A percentile compares a stretch with the other conserved stretches of the same genome.
phyloP scores from a whole-genome alignment of 345 rosid genomes.

The Aethionema arabicum region DNA sequence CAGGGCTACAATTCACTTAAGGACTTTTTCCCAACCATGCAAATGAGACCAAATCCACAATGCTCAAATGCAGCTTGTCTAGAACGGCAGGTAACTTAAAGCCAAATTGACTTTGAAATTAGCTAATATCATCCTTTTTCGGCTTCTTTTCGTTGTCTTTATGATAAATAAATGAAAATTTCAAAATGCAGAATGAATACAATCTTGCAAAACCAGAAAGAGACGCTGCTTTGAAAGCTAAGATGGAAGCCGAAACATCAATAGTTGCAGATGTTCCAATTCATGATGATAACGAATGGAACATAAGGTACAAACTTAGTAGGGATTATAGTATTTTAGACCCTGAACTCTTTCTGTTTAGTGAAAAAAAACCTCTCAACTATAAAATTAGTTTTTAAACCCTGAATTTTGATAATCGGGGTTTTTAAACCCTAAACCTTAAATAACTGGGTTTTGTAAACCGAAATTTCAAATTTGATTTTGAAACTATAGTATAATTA shows the following conservation, averaged over 20 bases:
- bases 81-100: slow-evolving; percentile 74
- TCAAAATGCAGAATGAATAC: slow-evolving; percentile 65
- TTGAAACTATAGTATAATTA: too few relatives aligned
- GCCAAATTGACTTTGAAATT: background rate
- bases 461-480: too few relatives aligned
- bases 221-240: slow-evolving; percentile 91
- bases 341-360: too few relatives aligned
- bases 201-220: slow-evolving; percentile 71
- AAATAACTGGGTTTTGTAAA: too few relatives aligned
- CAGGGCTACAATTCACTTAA: slow-evolving; percentile 96
- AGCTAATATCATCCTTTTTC: slow-evolving; percentile 6
- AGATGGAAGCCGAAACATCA: slow-evolving; percentile 66
- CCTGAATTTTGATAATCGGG: too few relatives aligned
- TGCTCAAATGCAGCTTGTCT: slow-evolving; percentile 88
- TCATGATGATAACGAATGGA: slow-evolving; percentile 91
- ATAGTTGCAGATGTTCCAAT: slow-evolving; percentile 52
- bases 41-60: slow-evolving; percentile 94
- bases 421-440: too few relatives aligned
- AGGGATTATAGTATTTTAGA: background rate
- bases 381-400: too few relatives aligned
- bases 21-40: slow-evolving; percentile 94
- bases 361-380: too few relatives aligned
- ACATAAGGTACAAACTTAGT: slow-evolving; percentile 62
- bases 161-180: slow-evolving; percentile 1
- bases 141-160: slow-evolving; percentile 20